phyloP scores from a whole-genome alignment of 2,329 filamentous ascomycete genomes.

The Chrysosphaeria jannelii region DNA sequence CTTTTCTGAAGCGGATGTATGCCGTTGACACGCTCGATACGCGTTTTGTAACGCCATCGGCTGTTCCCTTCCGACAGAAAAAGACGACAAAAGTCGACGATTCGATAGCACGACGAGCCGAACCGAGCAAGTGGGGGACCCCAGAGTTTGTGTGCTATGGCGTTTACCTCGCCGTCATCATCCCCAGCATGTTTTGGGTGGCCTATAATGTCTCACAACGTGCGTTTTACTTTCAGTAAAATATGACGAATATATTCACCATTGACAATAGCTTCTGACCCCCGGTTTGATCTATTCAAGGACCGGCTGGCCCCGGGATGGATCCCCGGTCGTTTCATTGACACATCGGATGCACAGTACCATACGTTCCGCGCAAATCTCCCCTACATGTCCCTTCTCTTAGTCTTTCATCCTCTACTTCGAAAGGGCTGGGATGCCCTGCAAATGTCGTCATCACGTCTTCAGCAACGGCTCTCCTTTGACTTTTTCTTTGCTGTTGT shows the following conservation, averaged over 20 bases:
- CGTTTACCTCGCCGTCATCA: slow-evolving; percentile 27
- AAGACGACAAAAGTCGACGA: slow-evolving; percentile 3
- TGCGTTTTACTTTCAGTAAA: slow-evolving; percentile 11
- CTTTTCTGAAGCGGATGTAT: slow-evolving; percentile 22
- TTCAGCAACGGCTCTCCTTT: slow-evolving; percentile 46
- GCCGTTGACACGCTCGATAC: slow-evolving; percentile 16
- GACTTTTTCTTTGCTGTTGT: slow-evolving; percentile 57
- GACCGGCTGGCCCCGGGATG: slow-evolving; percentile 49
- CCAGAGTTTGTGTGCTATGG: slow-evolving; percentile 68
- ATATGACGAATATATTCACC: too few species aligned
- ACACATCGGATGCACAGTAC: slow-evolving; percentile 78
- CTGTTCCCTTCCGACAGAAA: slow-evolving; percentile 29
- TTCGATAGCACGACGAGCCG: slow-evolving; percentile 8
- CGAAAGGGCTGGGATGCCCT: slow-evolving; percentile 38
- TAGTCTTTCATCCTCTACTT: slow-evolving; percentile 51
- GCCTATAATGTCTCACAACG: slow-evolving; percentile 62
- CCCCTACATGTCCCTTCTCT: slow-evolving; percentile 43
- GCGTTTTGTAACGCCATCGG: slow-evolving; percentile 30
- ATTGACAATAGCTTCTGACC: slow-evolving; percentile 60
- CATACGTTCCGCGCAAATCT: slow-evolving; percentile 59
- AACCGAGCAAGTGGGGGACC: slow-evolving; percentile 55
- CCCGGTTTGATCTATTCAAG: slow-evolving; percentile 48
- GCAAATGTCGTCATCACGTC: slow-evolving; percentile 11
- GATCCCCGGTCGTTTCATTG: slow-evolving; percentile 78
- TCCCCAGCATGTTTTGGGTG: slow-evolving; percentile 81